phyloP scores from a whole-genome alignment of 23 red algal species.

The Agarophyton chilense region DNA sequence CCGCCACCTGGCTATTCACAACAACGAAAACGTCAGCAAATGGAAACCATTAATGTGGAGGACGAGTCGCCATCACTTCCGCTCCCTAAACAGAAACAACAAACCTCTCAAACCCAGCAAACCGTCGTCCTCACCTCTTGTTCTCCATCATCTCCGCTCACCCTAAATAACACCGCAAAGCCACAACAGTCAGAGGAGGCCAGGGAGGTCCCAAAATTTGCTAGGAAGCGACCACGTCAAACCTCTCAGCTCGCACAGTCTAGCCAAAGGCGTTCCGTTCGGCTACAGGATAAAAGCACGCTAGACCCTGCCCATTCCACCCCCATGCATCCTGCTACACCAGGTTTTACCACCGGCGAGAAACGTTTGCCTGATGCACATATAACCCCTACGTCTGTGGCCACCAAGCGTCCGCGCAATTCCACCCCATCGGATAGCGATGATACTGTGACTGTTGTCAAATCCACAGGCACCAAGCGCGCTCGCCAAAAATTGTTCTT shows the following conservation, averaged over 20 bases:
- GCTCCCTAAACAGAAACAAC: not conserved
- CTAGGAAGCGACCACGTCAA: not conserved
- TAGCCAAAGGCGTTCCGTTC: not conserved
- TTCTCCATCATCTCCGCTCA: not conserved
- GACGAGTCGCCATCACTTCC: not conserved
- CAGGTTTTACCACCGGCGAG: not conserved
- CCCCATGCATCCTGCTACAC: not conserved
- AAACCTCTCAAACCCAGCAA: not conserved
- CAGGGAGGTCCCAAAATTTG: not conserved
- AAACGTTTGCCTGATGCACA: not conserved
- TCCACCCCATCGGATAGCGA: not conserved
- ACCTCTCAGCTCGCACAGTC: not conserved
- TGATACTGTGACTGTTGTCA: constrained; percentile 6
- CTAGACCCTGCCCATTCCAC: not conserved
- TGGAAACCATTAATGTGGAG: not conserved
- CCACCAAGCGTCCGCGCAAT: not conserved
- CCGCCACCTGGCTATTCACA: not conserved
- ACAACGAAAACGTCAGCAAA: not conserved
- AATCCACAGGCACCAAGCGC: not conserved
- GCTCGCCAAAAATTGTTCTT: not conserved
- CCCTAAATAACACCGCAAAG: not conserved
- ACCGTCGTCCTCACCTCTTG: not conserved
- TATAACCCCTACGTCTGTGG: not conserved
- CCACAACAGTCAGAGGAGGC: not conserved
- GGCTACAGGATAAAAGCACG: not conserved